Conservation (phyloP, 2,329 filamentous ascomycete species). For the Colletotrichum sp. region DNA sequence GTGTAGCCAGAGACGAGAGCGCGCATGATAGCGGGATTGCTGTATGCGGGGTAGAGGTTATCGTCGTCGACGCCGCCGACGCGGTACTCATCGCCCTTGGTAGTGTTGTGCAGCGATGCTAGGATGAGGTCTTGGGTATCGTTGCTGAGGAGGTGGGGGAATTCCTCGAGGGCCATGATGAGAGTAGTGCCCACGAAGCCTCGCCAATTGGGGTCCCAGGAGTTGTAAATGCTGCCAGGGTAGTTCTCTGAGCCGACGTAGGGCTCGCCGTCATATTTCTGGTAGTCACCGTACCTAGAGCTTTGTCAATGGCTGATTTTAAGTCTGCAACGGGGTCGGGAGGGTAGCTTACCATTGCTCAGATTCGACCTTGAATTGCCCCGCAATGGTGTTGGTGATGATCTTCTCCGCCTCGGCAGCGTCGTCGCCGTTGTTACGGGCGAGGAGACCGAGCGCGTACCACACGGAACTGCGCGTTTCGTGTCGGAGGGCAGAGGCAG, state of each 20-base stretch:
- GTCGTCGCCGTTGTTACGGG: slow-evolving; percentile 56
- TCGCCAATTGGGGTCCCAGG: slow-evolving; percentile 70
- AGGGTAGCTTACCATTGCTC: slow-evolving; percentile 56
- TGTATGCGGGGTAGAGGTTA: slow-evolving; percentile 67
- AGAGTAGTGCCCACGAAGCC: slow-evolving; percentile 66
- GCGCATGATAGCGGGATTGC: slow-evolving; percentile 67
- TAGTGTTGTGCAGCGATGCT: slow-evolving; percentile 58
- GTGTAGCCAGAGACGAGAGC: slow-evolving; percentile 65
- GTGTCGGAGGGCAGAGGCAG: slow-evolving; percentile 51
- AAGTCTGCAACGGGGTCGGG: neutral
- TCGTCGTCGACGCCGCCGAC: slow-evolving; percentile 65
- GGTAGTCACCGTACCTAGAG: slow-evolving; percentile 53
- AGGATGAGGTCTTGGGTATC: slow-evolving; percentile 49
- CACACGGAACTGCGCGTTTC: slow-evolving; percentile 63
- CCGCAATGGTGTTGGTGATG: slow-evolving; percentile 56
- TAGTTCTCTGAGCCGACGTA: slow-evolving; percentile 58
- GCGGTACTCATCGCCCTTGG: slow-evolving; percentile 64
- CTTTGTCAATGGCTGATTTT: slow-evolving; percentile 16
- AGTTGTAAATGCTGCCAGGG: slow-evolving; percentile 55
- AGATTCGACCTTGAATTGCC: slow-evolving; percentile 55
- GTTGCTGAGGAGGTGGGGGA: slow-evolving; percentile 46
- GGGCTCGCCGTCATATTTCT: slow-evolving; percentile 61
- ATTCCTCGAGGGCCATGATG: slow-evolving; percentile 65
- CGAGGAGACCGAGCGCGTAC: slow-evolving; percentile 64
- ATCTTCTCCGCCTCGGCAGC: slow-evolving; percentile 56